A percentile compares a stretch with the other conserved stretches of the same genome.
phyloP scores from a whole-genome alignment of 495 filamentous ascomycete species.

The Cercophora sp. region DNA sequence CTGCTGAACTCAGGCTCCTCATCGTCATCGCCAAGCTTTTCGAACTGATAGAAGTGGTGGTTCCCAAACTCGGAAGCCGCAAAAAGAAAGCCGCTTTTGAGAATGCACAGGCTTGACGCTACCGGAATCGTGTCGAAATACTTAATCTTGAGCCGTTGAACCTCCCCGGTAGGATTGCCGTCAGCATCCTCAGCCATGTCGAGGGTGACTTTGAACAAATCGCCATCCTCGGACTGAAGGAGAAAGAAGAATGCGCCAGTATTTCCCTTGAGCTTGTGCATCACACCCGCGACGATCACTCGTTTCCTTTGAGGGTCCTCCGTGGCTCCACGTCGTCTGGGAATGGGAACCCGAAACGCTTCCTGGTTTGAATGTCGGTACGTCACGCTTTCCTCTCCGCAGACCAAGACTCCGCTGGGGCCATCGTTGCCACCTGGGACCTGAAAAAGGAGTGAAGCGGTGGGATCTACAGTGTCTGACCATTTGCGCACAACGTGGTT shows the following conservation, averaged over 20 bases:
- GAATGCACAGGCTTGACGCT: conserved; percentile 78
- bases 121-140: conserved; percentile 96
- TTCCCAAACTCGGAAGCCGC: conserved; percentile 90
- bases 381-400: conserved; percentile 88
- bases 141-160: conserved; percentile 82
- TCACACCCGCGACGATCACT: conserved; percentile 79
- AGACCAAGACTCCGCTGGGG: conserved; percentile 91
- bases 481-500: conserved; percentile 97
- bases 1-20: conserved; percentile 82
- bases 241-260: conserved; percentile 89
- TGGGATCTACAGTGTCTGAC: conserved; percentile 88
- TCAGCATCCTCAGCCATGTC: conserved; percentile 82
- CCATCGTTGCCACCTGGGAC: conserved; percentile 92
- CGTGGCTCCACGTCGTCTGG: conserved; percentile 75
- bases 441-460: conserved; percentile 85
- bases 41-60: conserved; percentile 94
- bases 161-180: conserved; percentile 73
- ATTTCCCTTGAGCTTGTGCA: conserved; percentile 91
- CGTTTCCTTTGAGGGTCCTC: conserved; percentile 92
- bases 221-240: conserved; percentile 91
- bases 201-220: conserved; percentile 93
- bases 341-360: conserved; percentile 83
- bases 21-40: conserved; percentile 95
- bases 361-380: conserved; percentile 92
- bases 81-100: conserved; percentile 95